A percentile compares a stretch with the other conserved stretches of the same genome.
phyloP scores from a whole-genome alignment of 768 basidiomycete species.

The Lactarius sp. region DNA sequence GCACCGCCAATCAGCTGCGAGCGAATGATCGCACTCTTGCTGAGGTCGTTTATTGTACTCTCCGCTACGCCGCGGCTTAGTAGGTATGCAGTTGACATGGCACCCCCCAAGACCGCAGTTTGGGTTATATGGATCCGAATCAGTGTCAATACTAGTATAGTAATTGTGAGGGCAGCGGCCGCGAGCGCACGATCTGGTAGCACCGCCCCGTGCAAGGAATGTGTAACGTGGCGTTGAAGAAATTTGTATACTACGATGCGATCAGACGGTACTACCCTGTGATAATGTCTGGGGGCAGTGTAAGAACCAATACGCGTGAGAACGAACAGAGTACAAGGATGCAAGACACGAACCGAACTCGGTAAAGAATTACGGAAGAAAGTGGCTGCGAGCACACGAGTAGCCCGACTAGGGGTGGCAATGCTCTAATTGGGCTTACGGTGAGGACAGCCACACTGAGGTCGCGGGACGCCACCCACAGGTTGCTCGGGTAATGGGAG shows the following conservation, averaged over 20 bases:
- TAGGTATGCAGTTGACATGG: slow-evolving; percentile 87
- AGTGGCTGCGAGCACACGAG: too few relatives aligned
- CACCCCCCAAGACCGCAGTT: slow-evolving; percentile 82
- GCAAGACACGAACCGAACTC: slow-evolving; percentile 65
- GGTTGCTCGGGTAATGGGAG: slow-evolving; percentile 43
- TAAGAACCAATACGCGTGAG: background rate
- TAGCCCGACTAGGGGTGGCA: background rate
- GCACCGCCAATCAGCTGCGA: slow-evolving; percentile 73
- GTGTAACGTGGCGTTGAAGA: slow-evolving; percentile 79
- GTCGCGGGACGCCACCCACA: slow-evolving; percentile 54
- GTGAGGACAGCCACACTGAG: too few relatives aligned
- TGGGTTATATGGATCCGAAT: slow-evolving; percentile 91
- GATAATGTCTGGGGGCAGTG: slow-evolving; percentile 53
- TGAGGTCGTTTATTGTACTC: slow-evolving; percentile 60
- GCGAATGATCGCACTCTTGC: slow-evolving; percentile 71
- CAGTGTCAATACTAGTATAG: slow-evolving; percentile 78
- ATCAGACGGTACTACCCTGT: slow-evolving; percentile 98
- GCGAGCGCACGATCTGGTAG: slow-evolving; percentile 96
- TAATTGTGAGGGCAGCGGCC: slow-evolving; percentile 96
- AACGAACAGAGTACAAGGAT: slow-evolving; percentile 18
- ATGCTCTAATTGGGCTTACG: too few relatives aligned
- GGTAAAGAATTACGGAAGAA: slow-evolving; percentile 62
- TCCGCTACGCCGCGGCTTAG: slow-evolving; percentile 90
- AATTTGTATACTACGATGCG: slow-evolving; percentile 84
- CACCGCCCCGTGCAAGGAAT: slow-evolving; percentile 75